A percentile compares a stretch with the other conserved stretches of the same genome.
These are phyloP conservation scores for Arthroderma sp. DNA, from an alignment of 2,329 filamentous ascomycete species.

Conservation along the genomic window DNA sequence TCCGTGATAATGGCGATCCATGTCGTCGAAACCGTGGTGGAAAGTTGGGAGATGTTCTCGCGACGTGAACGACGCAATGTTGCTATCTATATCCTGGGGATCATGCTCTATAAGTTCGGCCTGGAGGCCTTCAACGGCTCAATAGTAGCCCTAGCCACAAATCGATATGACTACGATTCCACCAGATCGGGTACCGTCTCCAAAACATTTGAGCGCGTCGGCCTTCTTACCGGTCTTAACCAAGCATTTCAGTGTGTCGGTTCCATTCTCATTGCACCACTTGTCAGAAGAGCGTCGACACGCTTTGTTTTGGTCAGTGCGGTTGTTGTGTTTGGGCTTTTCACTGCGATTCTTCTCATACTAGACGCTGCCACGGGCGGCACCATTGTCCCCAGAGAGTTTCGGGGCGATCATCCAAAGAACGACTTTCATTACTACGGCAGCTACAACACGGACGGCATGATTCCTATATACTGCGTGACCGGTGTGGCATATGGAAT, in stretches of 20 bases:
- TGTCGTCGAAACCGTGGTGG: slow-evolving; percentile 3
- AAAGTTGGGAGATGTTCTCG: slow-evolving; percentile 22
- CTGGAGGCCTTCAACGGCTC: slow-evolving; percentile 41
- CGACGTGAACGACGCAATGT: slow-evolving; percentile 34
- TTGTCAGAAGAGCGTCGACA: slow-evolving; percentile 37
- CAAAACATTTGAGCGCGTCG: slow-evolving; percentile 36
- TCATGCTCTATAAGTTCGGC: slow-evolving; percentile 42
- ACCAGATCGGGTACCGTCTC: slow-evolving; percentile 17
- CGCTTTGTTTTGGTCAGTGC: slow-evolving; percentile 34
- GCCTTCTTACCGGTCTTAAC: slow-evolving; percentile 36
- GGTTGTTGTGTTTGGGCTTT: slow-evolving; percentile 34
- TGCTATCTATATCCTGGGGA: slow-evolving; percentile 35
- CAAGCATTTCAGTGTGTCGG: slow-evolving; percentile 40
- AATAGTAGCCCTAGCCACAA: slow-evolving; percentile 37
- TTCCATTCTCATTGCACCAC: slow-evolving; percentile 38
- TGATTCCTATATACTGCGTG: slow-evolving; percentile 37
- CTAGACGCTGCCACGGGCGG: slow-evolving; percentile 38
- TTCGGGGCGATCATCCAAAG: slow-evolving; percentile 18
- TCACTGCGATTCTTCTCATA: slow-evolving; percentile 36
- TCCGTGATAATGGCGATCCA: slow-evolving; percentile 3
- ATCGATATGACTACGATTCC: slow-evolving; percentile 37
- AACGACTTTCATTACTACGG: slow-evolving; percentile 35
- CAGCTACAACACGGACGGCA: slow-evolving; percentile 36
- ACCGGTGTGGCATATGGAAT: slow-evolving; percentile 35
- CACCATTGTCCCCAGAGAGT: slow-evolving; percentile 24